phyloP scores from a whole-genome alignment of 148 eudicot genomes.

The Arctostaphylos glauca region DNA sequence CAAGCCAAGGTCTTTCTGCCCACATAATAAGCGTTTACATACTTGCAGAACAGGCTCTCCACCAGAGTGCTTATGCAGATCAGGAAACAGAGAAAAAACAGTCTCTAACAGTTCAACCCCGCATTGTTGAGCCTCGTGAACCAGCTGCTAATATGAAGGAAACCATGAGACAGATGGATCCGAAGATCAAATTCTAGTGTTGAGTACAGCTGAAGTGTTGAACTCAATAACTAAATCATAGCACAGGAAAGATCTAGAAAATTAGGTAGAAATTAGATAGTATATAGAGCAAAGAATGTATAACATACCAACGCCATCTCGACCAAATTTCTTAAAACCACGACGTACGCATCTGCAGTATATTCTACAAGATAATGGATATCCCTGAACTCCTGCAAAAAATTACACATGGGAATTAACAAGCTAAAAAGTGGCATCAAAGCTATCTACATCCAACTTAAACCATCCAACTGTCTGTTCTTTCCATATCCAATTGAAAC shows the following conservation, averaged over 20 bases:
- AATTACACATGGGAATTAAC: neutral
- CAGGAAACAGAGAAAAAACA: conserved; percentile 44
- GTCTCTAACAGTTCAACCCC: conserved; percentile 60
- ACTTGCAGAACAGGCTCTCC: conserved; percentile 51
- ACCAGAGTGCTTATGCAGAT: conserved; percentile 35
- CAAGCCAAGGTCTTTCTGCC: conserved; percentile 76
- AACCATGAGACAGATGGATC: conserved; percentile 8
- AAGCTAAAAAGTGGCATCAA: neutral
- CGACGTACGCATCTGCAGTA: conserved; percentile 57
- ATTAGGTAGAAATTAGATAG: neutral
- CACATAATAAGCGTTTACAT: conserved; percentile 49
- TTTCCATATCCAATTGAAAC: neutral
- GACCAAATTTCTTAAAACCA: conserved; percentile 52
- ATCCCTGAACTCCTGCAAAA: conserved; percentile 49
- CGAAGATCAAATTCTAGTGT: conserved; percentile 2
- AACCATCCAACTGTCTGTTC: neutral
- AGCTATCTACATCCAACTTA: neutral
- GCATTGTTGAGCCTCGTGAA: conserved; percentile 62
- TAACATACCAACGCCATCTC: conserved; percentile 52
- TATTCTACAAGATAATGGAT: conserved; percentile 39
- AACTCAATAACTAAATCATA: neutral
- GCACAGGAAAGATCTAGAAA: conserved; percentile 4
- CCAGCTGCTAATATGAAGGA: conserved; percentile 40
- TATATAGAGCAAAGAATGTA: neutral
- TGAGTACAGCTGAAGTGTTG: neutral